phyloP scores from a whole-genome alignment of 2,329 filamentous ascomycete genomes.

The Alternaria triticimaculans region DNA sequence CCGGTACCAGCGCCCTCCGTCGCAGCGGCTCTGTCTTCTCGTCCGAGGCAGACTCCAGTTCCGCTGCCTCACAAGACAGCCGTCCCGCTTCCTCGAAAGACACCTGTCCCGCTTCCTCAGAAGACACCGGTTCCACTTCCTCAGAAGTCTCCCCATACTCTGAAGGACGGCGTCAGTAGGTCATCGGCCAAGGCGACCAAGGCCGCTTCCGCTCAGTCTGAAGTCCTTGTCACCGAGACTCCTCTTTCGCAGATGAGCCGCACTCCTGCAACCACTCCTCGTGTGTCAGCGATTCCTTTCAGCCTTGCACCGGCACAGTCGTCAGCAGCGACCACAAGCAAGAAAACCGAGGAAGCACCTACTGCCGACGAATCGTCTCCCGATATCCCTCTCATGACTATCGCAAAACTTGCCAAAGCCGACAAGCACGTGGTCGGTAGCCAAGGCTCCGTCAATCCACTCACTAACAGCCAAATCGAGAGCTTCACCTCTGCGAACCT shows the following conservation, averaged over 20 bases:
- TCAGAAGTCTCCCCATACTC: background rate
- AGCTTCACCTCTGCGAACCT: slow-evolving; percentile 25
- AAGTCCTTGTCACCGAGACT: slow-evolving; percentile 21
- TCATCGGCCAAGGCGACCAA: background rate
- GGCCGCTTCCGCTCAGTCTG: background rate
- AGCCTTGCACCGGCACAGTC: slow-evolving; percentile 2
- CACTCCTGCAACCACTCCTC: background rate
- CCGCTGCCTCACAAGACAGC: slow-evolving; percentile 1
- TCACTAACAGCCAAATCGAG: slow-evolving; percentile 4
- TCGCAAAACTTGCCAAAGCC: background rate
- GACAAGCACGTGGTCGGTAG: background rate
- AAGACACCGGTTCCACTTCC: slow-evolving; percentile 13
- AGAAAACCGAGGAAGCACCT: slow-evolving; percentile 1
- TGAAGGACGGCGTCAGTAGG: background rate
- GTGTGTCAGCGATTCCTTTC: slow-evolving; percentile 20
- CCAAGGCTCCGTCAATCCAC: slow-evolving; percentile 6
- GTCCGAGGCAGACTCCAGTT: slow-evolving; percentile 13
- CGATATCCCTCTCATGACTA: background rate
- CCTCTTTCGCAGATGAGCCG: slow-evolving; percentile 16
- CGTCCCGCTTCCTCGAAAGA: background rate
- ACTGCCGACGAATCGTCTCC: slow-evolving; percentile 2
- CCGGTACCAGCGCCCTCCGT: background rate
- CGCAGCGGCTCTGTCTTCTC: background rate
- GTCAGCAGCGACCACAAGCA: background rate
- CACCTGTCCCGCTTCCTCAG: background rate